These are phyloP conservation scores for Paramyrothecium sp. DNA, from an alignment of 2,329 filamentous ascomycete genomes.

Conservation along the genomic window DNA sequence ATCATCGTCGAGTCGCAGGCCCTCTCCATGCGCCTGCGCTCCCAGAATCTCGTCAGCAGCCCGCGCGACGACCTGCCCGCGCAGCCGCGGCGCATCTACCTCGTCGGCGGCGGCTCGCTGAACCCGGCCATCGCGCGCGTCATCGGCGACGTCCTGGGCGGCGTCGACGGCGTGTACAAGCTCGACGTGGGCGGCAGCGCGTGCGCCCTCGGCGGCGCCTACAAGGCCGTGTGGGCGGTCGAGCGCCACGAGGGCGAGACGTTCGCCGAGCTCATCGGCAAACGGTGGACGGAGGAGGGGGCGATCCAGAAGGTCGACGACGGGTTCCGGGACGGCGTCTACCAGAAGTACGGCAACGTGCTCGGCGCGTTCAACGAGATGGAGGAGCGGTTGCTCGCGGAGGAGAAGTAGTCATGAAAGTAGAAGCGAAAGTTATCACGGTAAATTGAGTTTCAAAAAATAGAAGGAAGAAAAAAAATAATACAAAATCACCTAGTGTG, in stretches of 20 bases:
- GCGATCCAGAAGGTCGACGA: constrained; percentile 81
- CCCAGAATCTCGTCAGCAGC: constrained; percentile 68
- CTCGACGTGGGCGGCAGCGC: constrained; percentile 94
- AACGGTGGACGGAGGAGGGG: constrained; percentile 80
- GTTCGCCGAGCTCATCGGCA: constrained; percentile 85
- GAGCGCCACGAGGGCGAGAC: constrained; percentile 68
- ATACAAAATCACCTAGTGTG: too few species aligned
- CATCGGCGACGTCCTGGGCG: constrained; percentile 84
- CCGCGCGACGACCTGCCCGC: constrained; percentile 61
- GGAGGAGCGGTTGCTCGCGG: constrained; percentile 63
- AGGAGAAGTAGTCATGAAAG: constrained; percentile 20
- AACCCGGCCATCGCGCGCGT: constrained; percentile 88
- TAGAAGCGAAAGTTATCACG: constrained; percentile 3
- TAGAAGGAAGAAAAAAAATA: too few species aligned
- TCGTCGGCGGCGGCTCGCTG: constrained; percentile 87
- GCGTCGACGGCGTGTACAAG: constrained; percentile 85
- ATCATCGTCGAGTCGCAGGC: constrained; percentile 94
- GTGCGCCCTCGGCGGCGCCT: constrained; percentile 88
- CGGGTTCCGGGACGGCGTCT: constrained; percentile 74
- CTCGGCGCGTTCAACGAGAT: constrained; percentile 74
- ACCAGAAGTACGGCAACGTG: constrained; percentile 74
- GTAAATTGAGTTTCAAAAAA: constrained; percentile 5
- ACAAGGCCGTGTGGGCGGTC: constrained; percentile 93
- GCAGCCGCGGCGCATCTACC: constrained; percentile 86
- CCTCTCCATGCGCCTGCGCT: constrained; percentile 84